Percentiles rank a stretch among this genome's conserved stretches.
phyloP scores from a whole-genome alignment of 129 eudicot genomes.

The Helichrysum umbraculigerum region DNA sequence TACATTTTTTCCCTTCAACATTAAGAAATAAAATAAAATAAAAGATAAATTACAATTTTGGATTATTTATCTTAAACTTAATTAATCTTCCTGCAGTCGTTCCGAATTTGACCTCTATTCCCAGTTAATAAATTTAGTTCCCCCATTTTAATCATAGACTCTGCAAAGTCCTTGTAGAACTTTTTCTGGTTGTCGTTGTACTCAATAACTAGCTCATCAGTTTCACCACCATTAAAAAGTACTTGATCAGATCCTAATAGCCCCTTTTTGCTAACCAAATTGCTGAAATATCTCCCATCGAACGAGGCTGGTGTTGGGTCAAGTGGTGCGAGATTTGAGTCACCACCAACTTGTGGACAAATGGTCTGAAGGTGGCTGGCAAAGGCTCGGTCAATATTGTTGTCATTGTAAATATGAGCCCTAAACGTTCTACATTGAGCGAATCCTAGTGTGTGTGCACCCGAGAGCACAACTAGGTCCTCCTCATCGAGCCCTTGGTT shows the following conservation, averaged over 20 bases:
- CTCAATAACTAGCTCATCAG: slow-evolving; percentile 19
- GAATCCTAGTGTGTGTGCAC: slow-evolving; percentile 41
- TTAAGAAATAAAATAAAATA: too few species aligned
- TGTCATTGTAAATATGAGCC: slow-evolving; percentile 16
- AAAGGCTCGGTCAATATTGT: slow-evolving; percentile 29
- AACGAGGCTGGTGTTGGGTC: slow-evolving; percentile 33
- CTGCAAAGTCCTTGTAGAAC: slow-evolving; percentile 31
- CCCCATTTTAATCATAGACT: slow-evolving; percentile 8
- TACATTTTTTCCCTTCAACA: too few species aligned
- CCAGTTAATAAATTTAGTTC: slow-evolving; percentile 33
- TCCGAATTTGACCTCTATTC: slow-evolving; percentile 19
- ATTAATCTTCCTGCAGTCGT: not conserved
- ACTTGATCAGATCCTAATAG: slow-evolving; percentile 34
- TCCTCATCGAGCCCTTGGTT: slow-evolving; percentile 45
- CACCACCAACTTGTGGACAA: slow-evolving; percentile 29
- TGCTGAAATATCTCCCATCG: slow-evolving; percentile 27
- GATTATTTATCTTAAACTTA: not conserved
- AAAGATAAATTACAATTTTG: too few species aligned
- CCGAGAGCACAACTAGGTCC: slow-evolving; percentile 63
- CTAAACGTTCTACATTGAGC: slow-evolving; percentile 31
- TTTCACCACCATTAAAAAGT: slow-evolving; percentile 28
- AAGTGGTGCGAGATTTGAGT: slow-evolving; percentile 29
- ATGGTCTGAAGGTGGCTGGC: slow-evolving; percentile 17
- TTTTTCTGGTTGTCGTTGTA: slow-evolving; percentile 6
- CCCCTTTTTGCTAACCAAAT: slow-evolving; percentile 32